phyloP scores from a whole-genome alignment of 2,329 filamentous ascomycete species.

The Sarocladium strictum region DNA sequence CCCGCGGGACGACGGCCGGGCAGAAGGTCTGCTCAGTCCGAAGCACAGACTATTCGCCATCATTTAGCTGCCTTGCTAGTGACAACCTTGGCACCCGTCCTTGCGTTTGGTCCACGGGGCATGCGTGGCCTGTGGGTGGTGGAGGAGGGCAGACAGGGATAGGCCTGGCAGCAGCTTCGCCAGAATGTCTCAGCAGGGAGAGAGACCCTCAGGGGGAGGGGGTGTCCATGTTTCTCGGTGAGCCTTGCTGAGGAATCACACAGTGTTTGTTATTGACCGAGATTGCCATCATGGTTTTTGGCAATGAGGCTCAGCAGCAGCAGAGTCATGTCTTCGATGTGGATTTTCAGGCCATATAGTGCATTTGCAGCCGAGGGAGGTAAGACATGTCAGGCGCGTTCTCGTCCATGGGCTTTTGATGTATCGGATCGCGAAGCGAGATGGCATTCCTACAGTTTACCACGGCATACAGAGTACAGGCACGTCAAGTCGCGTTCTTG shows the following conservation, averaged over 20 bases:
- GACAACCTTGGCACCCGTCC: not conserved
- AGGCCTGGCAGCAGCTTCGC: not conserved
- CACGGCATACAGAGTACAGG: not conserved
- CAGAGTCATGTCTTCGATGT: not conserved
- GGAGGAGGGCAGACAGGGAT: not conserved
- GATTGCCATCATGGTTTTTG: not conserved
- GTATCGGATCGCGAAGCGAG: not conserved
- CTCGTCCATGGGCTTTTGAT: not conserved
- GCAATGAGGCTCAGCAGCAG: not conserved
- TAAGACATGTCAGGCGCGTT: not conserved
- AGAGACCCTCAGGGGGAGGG: not conserved
- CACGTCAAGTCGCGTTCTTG: not conserved
- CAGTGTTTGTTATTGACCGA: conserved; percentile 6
- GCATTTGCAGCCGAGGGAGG: not conserved
- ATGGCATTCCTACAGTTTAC: not conserved
- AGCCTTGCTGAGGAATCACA: not conserved
- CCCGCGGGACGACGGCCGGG: conserved; percentile 1
- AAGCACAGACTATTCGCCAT: conserved; percentile 2
- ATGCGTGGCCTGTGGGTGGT: not conserved
- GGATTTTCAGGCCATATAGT: not conserved
- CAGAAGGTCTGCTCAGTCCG: not conserved
- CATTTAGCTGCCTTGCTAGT: conserved; percentile 8
- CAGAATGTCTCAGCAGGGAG: conserved; percentile 5
- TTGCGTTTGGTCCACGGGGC: too few species aligned
- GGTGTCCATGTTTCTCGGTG: not conserved